phyloP scores from a whole-genome alignment of 2,329 filamentous ascomycete genomes.

The Juglanconis juglandina region DNA sequence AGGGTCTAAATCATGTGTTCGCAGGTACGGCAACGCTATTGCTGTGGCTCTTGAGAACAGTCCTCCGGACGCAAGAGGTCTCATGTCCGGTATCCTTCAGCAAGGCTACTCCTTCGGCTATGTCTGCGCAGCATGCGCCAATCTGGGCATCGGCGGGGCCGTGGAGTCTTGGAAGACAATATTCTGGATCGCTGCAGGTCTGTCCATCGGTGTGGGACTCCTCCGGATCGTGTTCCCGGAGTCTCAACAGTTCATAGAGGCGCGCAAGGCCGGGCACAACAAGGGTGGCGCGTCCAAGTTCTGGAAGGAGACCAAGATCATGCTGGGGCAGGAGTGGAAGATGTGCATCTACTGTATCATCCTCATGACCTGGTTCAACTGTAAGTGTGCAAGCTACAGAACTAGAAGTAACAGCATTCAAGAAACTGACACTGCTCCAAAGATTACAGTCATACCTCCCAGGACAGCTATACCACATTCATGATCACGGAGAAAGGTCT shows the following conservation, averaged over 20 bases:
- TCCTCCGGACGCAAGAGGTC: constrained; percentile 61
- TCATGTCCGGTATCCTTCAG: constrained; percentile 80
- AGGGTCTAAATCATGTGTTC: not conserved
- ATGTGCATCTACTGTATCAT: constrained; percentile 75
- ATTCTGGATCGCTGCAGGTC: constrained; percentile 68
- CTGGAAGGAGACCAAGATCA: constrained; percentile 65
- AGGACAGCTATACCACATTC: constrained; percentile 80
- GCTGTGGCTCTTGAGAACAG: constrained; percentile 69
- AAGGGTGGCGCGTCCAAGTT: constrained; percentile 49
- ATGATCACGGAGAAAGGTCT: constrained; percentile 72
- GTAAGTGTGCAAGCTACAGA: constrained; percentile 24
- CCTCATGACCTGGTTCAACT: constrained; percentile 65
- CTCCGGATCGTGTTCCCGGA: constrained; percentile 69
- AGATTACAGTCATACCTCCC: constrained; percentile 70
- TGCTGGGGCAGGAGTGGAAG: constrained; percentile 69
- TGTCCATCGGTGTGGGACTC: constrained; percentile 67
- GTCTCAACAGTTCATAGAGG: constrained; percentile 70
- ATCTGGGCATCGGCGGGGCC: constrained; percentile 66
- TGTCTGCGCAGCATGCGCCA: constrained; percentile 71
- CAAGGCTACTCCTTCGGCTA: constrained; percentile 81
- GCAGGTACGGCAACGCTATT: constrained; percentile 67
- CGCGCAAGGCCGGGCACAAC: constrained; percentile 58
- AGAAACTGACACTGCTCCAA: constrained; percentile 41
- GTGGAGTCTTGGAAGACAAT: constrained; percentile 69
- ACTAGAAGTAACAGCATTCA: constrained; percentile 21